A percentile compares a stretch with the other conserved stretches of the same genome.
These are phyloP conservation scores for Lophiostoma macrostomum DNA, from an alignment of 495 filamentous ascomycete genomes.

Conservation along the genomic window DNA sequence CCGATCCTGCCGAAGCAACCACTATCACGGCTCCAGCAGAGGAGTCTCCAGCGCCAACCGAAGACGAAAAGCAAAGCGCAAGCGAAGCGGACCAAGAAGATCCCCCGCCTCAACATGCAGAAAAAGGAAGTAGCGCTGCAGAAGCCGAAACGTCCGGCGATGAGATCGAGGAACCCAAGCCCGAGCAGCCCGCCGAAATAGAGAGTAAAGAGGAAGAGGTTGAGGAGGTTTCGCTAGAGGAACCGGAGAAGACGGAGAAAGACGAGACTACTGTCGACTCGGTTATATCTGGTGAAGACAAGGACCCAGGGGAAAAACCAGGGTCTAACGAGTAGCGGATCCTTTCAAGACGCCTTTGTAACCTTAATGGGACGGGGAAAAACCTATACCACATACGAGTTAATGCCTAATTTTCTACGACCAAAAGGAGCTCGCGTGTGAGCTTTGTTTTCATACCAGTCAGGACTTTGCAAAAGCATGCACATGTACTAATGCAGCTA, in stretches of 20 bases:
- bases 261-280: background rate
- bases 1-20: conserved; percentile 1
- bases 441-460: too few species aligned
- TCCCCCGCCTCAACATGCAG: background rate
- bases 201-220: background rate
- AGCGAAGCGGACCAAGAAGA: background rate
- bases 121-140: background rate
- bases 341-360: background rate
- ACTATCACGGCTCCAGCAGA: background rate
- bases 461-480: too few species aligned
- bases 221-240: conserved; percentile 1
- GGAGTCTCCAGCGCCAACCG: background rate
- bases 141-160: background rate
- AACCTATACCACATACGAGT: too few species aligned
- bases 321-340: conserved; percentile 1
- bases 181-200: conserved; percentile 6
- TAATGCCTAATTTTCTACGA: too few species aligned
- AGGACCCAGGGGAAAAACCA: background rate
- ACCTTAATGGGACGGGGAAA: background rate
- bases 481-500: too few species aligned
- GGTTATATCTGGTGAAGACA: background rate
- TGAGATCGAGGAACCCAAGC: conserved; percentile 14
- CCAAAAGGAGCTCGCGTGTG: too few species aligned
- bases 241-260: conserved; percentile 20
- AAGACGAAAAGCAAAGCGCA: background rate